Evolutionary conservation across 148 eudicot genomes (phyloP).

Genomic region (Camellia granthamiana): DNA sequence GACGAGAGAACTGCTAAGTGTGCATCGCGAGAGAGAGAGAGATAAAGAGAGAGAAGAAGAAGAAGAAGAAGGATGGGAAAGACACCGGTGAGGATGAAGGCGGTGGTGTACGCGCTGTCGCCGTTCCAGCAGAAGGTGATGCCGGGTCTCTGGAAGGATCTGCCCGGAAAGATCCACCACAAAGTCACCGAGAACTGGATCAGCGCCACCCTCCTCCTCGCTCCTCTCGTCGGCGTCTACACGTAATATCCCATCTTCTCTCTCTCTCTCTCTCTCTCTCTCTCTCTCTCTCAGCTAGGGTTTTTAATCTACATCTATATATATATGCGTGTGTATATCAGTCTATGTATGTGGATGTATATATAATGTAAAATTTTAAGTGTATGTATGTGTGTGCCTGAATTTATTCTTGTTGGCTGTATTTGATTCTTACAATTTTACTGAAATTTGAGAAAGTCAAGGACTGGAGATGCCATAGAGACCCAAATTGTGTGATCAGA

Average conservation of each 20-base stretch:
- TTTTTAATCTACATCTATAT: background rate
- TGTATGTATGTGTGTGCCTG: background rate
- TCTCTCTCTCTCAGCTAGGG: background rate
- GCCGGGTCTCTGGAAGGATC: constrained; percentile 88
- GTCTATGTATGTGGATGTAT: no score
- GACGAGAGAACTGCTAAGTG: background rate
- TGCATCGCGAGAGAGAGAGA: constrained; percentile 2
- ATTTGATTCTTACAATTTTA: background rate
- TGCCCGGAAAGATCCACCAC: constrained; percentile 63
- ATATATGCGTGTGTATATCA: no score
- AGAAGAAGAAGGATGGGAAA: constrained; percentile 54
- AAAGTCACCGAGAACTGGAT: constrained; percentile 84
- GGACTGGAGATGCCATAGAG: no score
- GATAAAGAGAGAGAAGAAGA: background rate
- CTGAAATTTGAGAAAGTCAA: no score
- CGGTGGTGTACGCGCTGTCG: constrained; percentile 78
- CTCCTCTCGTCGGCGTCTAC: constrained; percentile 69
- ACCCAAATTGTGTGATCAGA: background rate
- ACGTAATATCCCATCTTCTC: constrained; percentile 24
- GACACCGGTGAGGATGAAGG: constrained; percentile 72
- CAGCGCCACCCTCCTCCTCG: constrained; percentile 58
- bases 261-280: background rate
- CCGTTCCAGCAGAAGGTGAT: constrained; percentile 95
- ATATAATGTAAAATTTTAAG: background rate
- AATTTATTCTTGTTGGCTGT: background rate